Evolutionary conservation across 306 rosid genomes (phyloP).

Genomic region (Alnus rubra): DNA sequence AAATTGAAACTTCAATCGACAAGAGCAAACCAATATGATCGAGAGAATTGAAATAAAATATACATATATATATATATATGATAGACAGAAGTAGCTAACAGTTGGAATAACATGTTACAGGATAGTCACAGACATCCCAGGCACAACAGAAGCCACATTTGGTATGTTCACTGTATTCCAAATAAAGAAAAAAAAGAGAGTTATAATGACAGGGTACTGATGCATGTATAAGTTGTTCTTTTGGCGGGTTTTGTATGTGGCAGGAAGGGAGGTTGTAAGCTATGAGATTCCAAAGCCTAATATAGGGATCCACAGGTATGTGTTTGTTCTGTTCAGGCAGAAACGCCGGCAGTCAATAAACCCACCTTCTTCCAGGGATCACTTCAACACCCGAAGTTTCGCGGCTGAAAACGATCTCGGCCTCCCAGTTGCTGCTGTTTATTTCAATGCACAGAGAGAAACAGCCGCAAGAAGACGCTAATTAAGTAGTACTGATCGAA

Average conservation of each 20-base stretch:
- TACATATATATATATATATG: too few relatives aligned
- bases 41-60: too few relatives aligned
- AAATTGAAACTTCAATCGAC: too few relatives aligned
- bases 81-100: neutral
- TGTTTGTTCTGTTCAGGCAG: conserved; percentile 80
- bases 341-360: conserved; percentile 52
- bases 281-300: conserved; percentile 81
- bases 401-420: conserved; percentile 63
- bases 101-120: conserved; percentile 40
- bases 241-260: neutral
- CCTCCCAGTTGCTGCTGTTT: conserved; percentile 86
- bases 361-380: conserved; percentile 60
- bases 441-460: conserved; percentile 78
- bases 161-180: conserved; percentile 45
- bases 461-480: conserved; percentile 75
- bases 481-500: too few relatives aligned
- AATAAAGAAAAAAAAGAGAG: neutral
- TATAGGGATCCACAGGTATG: conserved; percentile 92
- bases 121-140: conserved; percentile 95
- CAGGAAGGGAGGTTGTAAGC: conserved; percentile 71
- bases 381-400: conserved; percentile 65
- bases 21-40: too few relatives aligned
- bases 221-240: neutral
- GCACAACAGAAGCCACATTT: conserved; percentile 89
- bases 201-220: neutral